These are phyloP conservation scores for Gryganskiella cystojenkinii DNA, from an alignment of 192 early-diverging fungal species.

Conservation along the genomic window DNA sequence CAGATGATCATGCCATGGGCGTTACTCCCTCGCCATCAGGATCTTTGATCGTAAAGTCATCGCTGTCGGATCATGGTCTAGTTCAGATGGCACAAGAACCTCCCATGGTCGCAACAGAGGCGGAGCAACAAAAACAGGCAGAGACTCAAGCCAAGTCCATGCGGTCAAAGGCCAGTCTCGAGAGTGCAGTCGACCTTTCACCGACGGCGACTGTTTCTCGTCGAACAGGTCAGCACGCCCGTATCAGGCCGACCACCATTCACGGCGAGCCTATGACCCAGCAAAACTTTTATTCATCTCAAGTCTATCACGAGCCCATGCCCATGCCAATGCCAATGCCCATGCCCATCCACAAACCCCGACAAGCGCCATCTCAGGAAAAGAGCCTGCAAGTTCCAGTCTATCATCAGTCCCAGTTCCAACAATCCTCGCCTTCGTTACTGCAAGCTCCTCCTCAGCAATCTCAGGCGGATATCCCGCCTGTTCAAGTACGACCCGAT, in stretches of 20 bases:
- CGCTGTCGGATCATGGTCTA: conserved; percentile 6
- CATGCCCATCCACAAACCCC: conserved; percentile 20
- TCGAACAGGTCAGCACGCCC: conserved; percentile 30
- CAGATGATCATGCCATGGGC: conserved; percentile 14
- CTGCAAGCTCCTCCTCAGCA: conserved; percentile 10
- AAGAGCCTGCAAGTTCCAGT: conserved; percentile 26
- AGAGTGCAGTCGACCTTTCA: conserved; percentile 38
- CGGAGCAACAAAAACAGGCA: conserved; percentile 20
- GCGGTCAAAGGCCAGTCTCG: conserved; percentile 15
- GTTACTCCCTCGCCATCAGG: conserved; percentile 29
- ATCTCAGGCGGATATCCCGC: conserved; percentile 26
- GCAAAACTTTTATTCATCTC: conserved; percentile 16
- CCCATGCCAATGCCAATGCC: conserved; percentile 16
- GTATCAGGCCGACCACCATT: conserved; percentile 43
- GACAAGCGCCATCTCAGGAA: conserved; percentile 24
- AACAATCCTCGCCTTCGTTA: conserved; percentile 41
- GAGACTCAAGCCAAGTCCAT: conserved; percentile 8
- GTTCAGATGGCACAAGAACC: conserved; percentile 19
- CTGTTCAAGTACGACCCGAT: conserved; percentile 27
- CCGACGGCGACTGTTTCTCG: conserved; percentile 42
- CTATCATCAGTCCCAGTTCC: conserved; percentile 35
- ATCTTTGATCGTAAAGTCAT: conserved; percentile 24
- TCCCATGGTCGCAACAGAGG: conserved; percentile 2
- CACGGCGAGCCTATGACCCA: conserved; percentile 51
- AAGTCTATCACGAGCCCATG: conserved; percentile 35